Percentiles rank a stretch among this genome's conserved stretches.
These are phyloP conservation scores for Cyclocybe aegerita DNA, from an alignment of 768 basidiomycete species.

Conservation along the genomic window DNA sequence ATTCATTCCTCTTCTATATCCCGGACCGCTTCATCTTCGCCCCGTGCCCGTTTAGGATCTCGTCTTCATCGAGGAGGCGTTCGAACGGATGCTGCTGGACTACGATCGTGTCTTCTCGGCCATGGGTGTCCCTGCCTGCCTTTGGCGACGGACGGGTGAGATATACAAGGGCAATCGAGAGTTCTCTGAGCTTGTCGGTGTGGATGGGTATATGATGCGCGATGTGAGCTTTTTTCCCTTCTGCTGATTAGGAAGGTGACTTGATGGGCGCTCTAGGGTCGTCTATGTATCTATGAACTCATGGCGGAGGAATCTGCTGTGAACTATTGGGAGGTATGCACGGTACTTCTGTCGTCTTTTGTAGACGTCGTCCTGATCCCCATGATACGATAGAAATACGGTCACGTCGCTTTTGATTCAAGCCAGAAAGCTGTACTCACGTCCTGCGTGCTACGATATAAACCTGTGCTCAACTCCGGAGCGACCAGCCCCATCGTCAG, in stretches of 20 bases:
- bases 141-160: constrained; percentile 96
- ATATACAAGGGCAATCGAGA: constrained; percentile 98
- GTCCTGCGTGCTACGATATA: constrained; percentile 83
- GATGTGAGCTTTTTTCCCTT: constrained; percentile 49
- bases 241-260: constrained; percentile 1
- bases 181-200: constrained; percentile 87
- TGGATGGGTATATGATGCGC: constrained; percentile 86
- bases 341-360: background rate
- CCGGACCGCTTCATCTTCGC: constrained; percentile 13
- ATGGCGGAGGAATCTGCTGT: constrained; percentile 98
- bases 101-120: constrained; percentile 94
- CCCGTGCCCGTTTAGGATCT: constrained; percentile 57
- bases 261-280: constrained; percentile 50
- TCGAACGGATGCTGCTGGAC: constrained; percentile 91
- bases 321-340: constrained; percentile 90
- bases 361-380: background rate
- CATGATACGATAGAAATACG: constrained; percentile 74
- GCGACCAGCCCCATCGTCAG: constrained; percentile 26
- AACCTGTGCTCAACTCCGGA: constrained; percentile 55
- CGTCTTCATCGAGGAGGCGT: constrained; percentile 97
- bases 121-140: constrained; percentile 95
- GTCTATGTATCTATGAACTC: constrained; percentile 94
- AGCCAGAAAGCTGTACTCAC: constrained; percentile 91
- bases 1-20: background rate
- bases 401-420: constrained; percentile 90